A percentile compares a stretch with the other conserved stretches of the same genome.
phyloP scores from a whole-genome alignment of 192 early-diverging fungal genomes.

The Umbelopsis ramanniana region DNA sequence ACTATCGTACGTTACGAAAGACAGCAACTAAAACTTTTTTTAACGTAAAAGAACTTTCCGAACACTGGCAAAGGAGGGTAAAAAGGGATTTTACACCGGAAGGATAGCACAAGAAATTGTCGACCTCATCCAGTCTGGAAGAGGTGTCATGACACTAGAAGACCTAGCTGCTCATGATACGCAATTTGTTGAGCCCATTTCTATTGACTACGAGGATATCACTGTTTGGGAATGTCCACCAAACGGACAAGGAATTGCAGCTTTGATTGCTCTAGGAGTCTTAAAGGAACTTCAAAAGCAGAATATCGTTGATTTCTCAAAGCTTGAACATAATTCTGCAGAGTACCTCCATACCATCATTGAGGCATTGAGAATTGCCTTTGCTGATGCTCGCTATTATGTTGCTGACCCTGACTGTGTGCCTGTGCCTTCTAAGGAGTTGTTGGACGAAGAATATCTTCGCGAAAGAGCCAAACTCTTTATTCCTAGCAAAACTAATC shows the following conservation, averaged over 20 bases:
- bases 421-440: conserved; percentile 48
- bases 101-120: conserved; percentile 70
- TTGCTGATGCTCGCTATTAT: conserved; percentile 72
- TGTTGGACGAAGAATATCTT: conserved; percentile 63
- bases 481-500: conserved; percentile 51
- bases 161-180: conserved; percentile 64
- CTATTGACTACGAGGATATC: conserved; percentile 61
- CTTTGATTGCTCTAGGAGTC: conserved; percentile 73
- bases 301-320: conserved; percentile 42
- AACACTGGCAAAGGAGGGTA: conserved; percentile 62
- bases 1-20: too few relatives aligned
- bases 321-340: conserved; percentile 57
- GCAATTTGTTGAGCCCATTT: conserved; percentile 60
- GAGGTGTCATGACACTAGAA: conserved; percentile 67
- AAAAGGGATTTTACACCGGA: conserved; percentile 72
- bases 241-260: conserved; percentile 75
- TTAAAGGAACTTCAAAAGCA: conserved; percentile 56
- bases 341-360: conserved; percentile 72
- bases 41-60: conserved; percentile 49
- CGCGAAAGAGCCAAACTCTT: conserved; percentile 57
- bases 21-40: too few relatives aligned
- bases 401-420: conserved; percentile 68
- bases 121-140: conserved; percentile 47
- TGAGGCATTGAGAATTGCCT: conserved; percentile 73
- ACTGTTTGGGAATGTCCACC: conserved; percentile 75